Evolutionary conservation across 2,329 filamentous ascomycete species (phyloP), one percentile per base, ranked within the genome.

Genomic region (Fusarium sp.): DNA sequence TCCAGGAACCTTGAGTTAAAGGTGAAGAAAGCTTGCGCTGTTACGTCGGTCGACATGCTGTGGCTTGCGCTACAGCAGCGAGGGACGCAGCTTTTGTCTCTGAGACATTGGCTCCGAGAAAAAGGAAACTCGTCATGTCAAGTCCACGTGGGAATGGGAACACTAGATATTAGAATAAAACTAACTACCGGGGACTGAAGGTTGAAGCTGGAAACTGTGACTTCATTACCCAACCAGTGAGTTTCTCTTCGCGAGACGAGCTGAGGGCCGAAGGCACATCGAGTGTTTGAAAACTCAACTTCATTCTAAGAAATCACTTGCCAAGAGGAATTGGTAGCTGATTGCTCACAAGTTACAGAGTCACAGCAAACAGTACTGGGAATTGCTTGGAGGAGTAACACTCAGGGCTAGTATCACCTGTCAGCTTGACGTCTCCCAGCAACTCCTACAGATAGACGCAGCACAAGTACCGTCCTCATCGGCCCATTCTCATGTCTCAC

Each of bases 11-110:
- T 39, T 51, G 23, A 51, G 8, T 18, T 37, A 19, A 44, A 28
- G 23, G n/a, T 52, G 49, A 28, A 16, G 10, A 41, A 25, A 26
- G 21, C 65, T 65, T 62, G 5, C 34, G 34, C 34, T 37, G 34
- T 37, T 37, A 67, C 52, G 58, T 70, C 34, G 49, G 37, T 56
- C 43, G 51, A 50, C 46, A 54, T 59, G 41, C 19, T 41, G 67
- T 71, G 67, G 67, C 63, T 71, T 69, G 41, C 63, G 51, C 51
- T 66, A 66, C 62, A 19, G 51, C 62, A 41, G 62, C 25, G 56
- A 71, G 63, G 67, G 64, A 49, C 43, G 49, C 50, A 66, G 39
- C 48, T 48, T 50, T 28, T 23, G 34, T 37, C 34, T 37, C 10
- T 64, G 63, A 70, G 67, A 70, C 67, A 70, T 64, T 45, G 45